Base-by-base conservation (phyloP, 2,329 filamentous ascomycete species). In the Botrytis hyacinthi region DNA sequence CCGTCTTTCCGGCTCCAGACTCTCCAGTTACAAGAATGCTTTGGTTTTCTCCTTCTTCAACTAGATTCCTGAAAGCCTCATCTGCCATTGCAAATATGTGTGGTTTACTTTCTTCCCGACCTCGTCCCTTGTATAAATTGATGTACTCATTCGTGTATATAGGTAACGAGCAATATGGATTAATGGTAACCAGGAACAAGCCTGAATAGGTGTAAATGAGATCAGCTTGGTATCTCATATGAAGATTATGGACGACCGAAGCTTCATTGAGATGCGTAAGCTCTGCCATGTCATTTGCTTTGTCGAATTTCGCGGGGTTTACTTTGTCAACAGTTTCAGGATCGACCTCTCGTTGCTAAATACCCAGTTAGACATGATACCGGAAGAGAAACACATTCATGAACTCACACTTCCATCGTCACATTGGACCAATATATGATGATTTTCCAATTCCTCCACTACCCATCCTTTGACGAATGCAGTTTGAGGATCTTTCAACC, bases 281-380 rank as follows among this genome's bases (percentile, higher is more conserved):
- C 82, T 99, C 96, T 37, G 97, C 96, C 96, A 99, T 99, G 83
- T 99, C 97, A 84, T 97, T 94, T 76, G 95, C 95, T 84, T 98
- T 99, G 88, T 99, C 96, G 84, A 99, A 99, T 82, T 99, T 99
- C 80, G 95, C 95, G 65, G 96, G 96, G 83, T 99, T 99, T 85
- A 99, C 97, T 84, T 98, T 98, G 86, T 99, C 97, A 78, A 98
- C 94, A 79, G 90, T 92, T 79, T 98, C 95, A 70, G 89, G 84
- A 77, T 95, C 91, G 69, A 96, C 91, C 81, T 97, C 93, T 78
- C 94, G 91, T 89, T 97, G 94, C 90, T 96, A 77, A 29, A 8
- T n/a, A 54, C 51, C 35, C 29, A 46, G 71, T 79, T 77, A 80
- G 75, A 59, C 68, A 35, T 35, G 8, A 14, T 8, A 48, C 62